Conservation (phyloP, 106 monocot species). For the Dendrobium huoshanense region DNA sequence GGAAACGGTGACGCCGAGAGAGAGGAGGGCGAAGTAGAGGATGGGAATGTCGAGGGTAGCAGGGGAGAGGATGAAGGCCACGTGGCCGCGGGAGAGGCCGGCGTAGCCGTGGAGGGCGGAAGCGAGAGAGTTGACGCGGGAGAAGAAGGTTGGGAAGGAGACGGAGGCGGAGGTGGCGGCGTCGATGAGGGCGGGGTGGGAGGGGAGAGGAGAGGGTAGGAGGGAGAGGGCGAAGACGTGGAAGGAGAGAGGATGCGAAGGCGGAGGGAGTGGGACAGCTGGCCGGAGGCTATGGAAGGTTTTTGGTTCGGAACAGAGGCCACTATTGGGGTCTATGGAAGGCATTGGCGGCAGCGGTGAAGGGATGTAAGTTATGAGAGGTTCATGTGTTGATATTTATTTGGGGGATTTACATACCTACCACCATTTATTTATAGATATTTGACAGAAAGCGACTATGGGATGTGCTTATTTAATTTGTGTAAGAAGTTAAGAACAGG, state of each 20-base stretch:
- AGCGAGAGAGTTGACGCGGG: constrained; percentile 25
- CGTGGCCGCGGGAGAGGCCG: constrained; percentile 34
- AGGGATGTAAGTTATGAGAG: too few relatives aligned
- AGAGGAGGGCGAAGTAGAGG: constrained; percentile 58
- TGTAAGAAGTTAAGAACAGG: too few relatives aligned
- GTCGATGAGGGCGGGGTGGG: constrained; percentile 39
- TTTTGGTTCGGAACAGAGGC: constrained; percentile 20
- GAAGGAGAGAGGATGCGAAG: constrained; percentile 28
- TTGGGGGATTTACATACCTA: too few relatives aligned
- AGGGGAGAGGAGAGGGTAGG: constrained; percentile 44
- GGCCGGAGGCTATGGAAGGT: constrained; percentile 55
- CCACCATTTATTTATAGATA: too few relatives aligned
- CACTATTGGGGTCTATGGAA: constrained; percentile 16
- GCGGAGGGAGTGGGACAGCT: constrained; percentile 23
- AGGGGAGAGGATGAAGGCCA: constrained; percentile 43
- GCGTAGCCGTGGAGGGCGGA: constrained; percentile 3
- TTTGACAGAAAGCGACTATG: too few relatives aligned
- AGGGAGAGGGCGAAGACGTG: constrained; percentile 30
- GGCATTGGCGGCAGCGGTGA: too few relatives aligned
- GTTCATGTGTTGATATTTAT: too few relatives aligned
- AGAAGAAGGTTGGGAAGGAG: constrained; percentile 28
- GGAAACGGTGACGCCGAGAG: constrained; percentile 41
- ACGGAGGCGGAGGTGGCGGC: constrained; percentile 23
- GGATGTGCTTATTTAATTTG: too few relatives aligned
- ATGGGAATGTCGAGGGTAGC: constrained; percentile 33